Evolutionary conservation across 306 rosid genomes (phyloP), one percentile per base, ranked within the genome.

Genomic region (Begonia loranthoides): DNA sequence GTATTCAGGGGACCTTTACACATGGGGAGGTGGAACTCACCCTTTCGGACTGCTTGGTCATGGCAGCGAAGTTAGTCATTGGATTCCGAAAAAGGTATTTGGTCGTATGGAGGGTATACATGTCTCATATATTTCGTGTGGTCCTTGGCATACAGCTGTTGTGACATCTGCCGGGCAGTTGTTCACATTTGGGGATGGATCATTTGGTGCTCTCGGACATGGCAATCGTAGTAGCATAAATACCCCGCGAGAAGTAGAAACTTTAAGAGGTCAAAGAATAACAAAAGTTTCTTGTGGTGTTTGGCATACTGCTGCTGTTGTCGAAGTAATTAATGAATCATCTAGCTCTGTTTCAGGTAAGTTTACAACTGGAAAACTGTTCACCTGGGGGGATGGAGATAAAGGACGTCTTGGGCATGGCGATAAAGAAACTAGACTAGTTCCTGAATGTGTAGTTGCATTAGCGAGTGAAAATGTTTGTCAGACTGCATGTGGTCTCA

Each of bases 361-460:
- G 67, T 73, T 84, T 68, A 57, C 76, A 19, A 45, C 59, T 59
- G 83, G 94, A 73, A 83, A 73, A 68, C 69, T 90, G 21, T 90
- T 67, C 73, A 90, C 97, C 45, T 90, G 97, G 97, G 97, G 97
- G 10, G 95, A 85, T 67, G 97, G 97, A 66, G 95, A 90, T 61
- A 85, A 82, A 69, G 73, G 83, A 66, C 90, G 63, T 57, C 95
- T 90, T 47, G 97, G 97, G 68, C 90, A 80, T 58, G 73, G 68
- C 51, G 81, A 82, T 76, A 64, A 51, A 59, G 63, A 73, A 58
- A 59, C 83, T 66, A 80, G 77, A 70, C 80, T 80, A 50, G 57
- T 71, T 82, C 97, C 97, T 15, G 73, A 70, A 61, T 68, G 78
- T 55, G 92, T 90, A 52, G 56, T 47, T 64, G 78, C 85, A 64